Conservation (phyloP, 176 grass and related monocot genomes). For the Ensete glaucum region DNA sequence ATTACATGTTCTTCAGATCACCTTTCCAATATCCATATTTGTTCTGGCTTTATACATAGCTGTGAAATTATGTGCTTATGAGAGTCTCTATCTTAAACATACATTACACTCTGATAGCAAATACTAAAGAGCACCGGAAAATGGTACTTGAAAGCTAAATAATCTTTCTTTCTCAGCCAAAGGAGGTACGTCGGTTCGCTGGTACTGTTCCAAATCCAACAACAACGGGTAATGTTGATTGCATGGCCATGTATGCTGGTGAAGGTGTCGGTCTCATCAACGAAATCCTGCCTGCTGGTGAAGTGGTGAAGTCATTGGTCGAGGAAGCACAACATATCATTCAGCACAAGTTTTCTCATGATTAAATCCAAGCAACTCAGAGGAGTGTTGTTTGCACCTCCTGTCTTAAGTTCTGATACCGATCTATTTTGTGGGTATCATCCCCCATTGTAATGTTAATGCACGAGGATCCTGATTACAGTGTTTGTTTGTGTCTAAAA, state of each 20-base stretch:
- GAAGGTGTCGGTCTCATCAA: conserved; percentile 68
- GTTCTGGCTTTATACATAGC: too few species aligned
- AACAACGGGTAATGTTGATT: conserved; percentile 53
- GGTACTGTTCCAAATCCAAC: conserved; percentile 78
- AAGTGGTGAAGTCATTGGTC: conserved; percentile 58
- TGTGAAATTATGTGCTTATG: too few species aligned
- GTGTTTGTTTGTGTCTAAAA: too few species aligned
- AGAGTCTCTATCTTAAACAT: too few species aligned
- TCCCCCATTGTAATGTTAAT: too few species aligned
- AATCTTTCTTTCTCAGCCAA: conserved; percentile 33
- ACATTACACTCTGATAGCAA: too few species aligned
- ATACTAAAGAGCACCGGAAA: too few species aligned
- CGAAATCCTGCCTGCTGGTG: conserved; percentile 56
- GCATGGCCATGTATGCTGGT: conserved; percentile 86
- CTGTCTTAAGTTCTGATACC: not conserved
- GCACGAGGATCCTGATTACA: too few species aligned
- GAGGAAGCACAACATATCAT: conserved; percentile 50
- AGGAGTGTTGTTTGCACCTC: not conserved
- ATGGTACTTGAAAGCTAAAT: not conserved
- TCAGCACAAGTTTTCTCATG: conserved; percentile 22
- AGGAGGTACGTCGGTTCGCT: conserved; percentile 50
- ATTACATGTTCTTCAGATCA: too few species aligned
- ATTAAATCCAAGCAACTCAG: not conserved
- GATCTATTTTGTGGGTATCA: not conserved
- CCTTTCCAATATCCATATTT: too few species aligned